A percentile compares a stretch with the other conserved stretches of the same genome.
These are phyloP conservation scores for Aspergillus novofumigatus DNA, from an alignment of 2,329 filamentous ascomycete species.

Conservation along the genomic window DNA sequence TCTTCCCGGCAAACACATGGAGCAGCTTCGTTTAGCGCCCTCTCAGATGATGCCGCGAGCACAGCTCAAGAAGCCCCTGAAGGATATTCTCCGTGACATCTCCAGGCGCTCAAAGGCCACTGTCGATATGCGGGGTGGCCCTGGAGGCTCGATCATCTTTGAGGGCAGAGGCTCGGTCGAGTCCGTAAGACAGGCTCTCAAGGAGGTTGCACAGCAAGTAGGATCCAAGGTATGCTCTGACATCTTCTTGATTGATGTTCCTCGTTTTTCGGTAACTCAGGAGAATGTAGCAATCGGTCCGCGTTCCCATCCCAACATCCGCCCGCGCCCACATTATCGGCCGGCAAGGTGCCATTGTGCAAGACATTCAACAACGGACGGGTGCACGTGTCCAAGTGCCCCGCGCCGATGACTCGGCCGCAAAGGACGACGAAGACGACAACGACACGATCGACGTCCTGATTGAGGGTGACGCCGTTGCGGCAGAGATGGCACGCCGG, in stretches of 20 bases:
- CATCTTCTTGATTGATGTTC: background rate
- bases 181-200: constrained; percentile 79
- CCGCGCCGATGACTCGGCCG: constrained; percentile 64
- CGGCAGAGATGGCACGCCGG: constrained; percentile 75
- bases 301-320: constrained; percentile 76
- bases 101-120: constrained; percentile 87
- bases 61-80: constrained; percentile 78
- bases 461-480: constrained; percentile 87
- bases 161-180: constrained; percentile 81
- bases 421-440: constrained; percentile 72
- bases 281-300: constrained; percentile 56
- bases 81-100: constrained; percentile 84
- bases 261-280: constrained; percentile 2
- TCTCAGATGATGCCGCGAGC: constrained; percentile 70
- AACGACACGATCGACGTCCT: constrained; percentile 73
- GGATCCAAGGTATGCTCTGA: constrained; percentile 66
- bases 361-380: constrained; percentile 81
- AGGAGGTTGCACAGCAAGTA: constrained; percentile 83
- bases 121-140: constrained; percentile 70
- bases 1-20: constrained; percentile 78
- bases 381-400: constrained; percentile 89
- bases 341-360: constrained; percentile 83
- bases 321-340: constrained; percentile 89
- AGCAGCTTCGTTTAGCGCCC: constrained; percentile 69
- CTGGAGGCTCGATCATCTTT: constrained; percentile 71